phyloP scores from a whole-genome alignment of 2,329 filamentous ascomycete species.

The Penicillium sp. region DNA sequence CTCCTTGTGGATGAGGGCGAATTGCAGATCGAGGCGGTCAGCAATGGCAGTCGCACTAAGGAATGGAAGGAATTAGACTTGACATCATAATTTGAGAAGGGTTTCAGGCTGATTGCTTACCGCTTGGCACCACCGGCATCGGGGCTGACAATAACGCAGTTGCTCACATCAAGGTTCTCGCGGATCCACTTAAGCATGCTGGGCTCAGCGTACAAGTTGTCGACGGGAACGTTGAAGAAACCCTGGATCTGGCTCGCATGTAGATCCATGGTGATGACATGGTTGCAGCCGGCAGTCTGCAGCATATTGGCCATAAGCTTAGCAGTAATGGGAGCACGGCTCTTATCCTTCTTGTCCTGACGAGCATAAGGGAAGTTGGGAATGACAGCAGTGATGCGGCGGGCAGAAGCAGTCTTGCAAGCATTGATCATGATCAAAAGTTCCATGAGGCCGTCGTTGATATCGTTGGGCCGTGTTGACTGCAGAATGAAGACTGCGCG shows the following conservation, averaged over 20 bases:
- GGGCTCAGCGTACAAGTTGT: conserved; percentile 90
- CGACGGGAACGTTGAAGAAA: conserved; percentile 83
- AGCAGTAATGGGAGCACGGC: conserved; percentile 91
- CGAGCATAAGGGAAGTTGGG: conserved; percentile 96
- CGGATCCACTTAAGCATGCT: conserved; percentile 89
- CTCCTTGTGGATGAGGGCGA: conserved; percentile 96
- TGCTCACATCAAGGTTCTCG: conserved; percentile 76
- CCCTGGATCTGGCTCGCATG: conserved; percentile 93
- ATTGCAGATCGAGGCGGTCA: conserved; percentile 83
- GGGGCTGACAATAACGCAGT: conserved; percentile 91
- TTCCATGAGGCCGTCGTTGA: conserved; percentile 98
- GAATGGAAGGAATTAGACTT: conserved; percentile 2
- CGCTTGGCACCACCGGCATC: conserved; percentile 94
- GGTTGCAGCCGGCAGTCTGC: conserved; percentile 88
- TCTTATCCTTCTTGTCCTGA: conserved; percentile 97
- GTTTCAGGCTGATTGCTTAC: conserved; percentile 39
- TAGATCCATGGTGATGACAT: conserved; percentile 94
- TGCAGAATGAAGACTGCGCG: conserved; percentile 85
- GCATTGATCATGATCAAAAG: conserved; percentile 98
- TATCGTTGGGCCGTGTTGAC: conserved; percentile 90
- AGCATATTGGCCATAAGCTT: conserved; percentile 98
- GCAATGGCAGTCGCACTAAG: conserved; percentile 82
- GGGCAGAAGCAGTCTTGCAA: conserved; percentile 80
- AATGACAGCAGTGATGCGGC: conserved; percentile 91
- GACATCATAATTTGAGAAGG: background rate